A percentile compares a stretch with the other conserved stretches of the same genome.
These are phyloP conservation scores for Butyriboletus loyo DNA, from an alignment of 768 basidiomycete genomes.

Conservation along the genomic window DNA sequence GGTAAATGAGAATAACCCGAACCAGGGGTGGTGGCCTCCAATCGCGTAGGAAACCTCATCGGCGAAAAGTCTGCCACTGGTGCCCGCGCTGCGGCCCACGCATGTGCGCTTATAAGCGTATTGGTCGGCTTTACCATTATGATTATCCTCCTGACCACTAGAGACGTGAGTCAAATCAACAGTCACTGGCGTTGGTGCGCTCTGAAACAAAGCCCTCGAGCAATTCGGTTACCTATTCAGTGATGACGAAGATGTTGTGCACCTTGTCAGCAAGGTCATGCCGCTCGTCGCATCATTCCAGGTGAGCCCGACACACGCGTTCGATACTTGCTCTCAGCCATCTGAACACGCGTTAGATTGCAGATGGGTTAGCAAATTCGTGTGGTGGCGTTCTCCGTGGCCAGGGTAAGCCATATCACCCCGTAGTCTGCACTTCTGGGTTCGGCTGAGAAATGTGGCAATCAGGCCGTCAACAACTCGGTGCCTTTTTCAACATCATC, in stretches of 20 bases:
- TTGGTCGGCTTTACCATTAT: slow-evolving; percentile 57
- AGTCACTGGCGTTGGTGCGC: neutral
- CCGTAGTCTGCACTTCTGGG: too few relatives aligned
- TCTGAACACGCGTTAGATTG: slow-evolving; percentile 34
- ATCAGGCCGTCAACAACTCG: slow-evolving; percentile 60
- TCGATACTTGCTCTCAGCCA: neutral
- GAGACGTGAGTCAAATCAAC: slow-evolving; percentile 44
- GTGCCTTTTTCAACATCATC: slow-evolving; percentile 68
- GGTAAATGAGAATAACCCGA: neutral
- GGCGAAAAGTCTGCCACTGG: slow-evolving; percentile 51
- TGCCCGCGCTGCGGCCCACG: slow-evolving; percentile 59
- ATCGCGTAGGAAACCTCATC: slow-evolving; percentile 70
- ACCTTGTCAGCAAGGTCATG: slow-evolving; percentile 48
- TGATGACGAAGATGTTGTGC: slow-evolving; percentile 53
- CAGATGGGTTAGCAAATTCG: slow-evolving; percentile 50
- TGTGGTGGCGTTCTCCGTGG: slow-evolving; percentile 50
- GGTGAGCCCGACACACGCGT: slow-evolving; percentile 21
- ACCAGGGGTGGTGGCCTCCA: slow-evolving; percentile 64
- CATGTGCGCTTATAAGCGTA: slow-evolving; percentile 62
- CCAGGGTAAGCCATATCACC: slow-evolving; percentile 32
- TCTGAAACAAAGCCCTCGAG: slow-evolving; percentile 21
- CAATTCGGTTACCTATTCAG: slow-evolving; percentile 68
- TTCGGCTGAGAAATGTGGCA: slow-evolving; percentile 2
- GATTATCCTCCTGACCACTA: slow-evolving; percentile 51
- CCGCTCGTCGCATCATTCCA: slow-evolving; percentile 56